phyloP scores from a whole-genome alignment of 805 yeast species.

The Ogataea pignaliae region DNA sequence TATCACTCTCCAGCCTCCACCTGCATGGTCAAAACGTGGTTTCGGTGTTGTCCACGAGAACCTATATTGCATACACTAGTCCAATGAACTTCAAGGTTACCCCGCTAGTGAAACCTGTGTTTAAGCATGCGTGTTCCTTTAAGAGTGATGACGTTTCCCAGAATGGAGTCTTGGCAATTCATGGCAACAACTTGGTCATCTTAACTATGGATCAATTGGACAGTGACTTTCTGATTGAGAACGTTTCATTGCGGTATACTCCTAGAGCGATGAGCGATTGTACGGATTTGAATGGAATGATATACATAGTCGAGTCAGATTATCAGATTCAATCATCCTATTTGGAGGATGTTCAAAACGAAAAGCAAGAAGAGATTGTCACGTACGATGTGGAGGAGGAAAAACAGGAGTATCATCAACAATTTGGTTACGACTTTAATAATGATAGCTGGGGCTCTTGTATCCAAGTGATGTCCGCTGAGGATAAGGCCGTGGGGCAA shows the following conservation, averaged over 20 bases:
- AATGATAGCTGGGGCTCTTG: constrained; percentile 46
- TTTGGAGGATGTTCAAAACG: constrained; percentile 7
- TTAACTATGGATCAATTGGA: constrained; percentile 44
- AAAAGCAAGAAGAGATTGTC: constrained; percentile 18
- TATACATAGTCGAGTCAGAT: constrained; percentile 46
- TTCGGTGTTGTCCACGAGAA: constrained; percentile 47
- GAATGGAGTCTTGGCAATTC: constrained; percentile 62
- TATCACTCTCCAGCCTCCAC: constrained; percentile 40
- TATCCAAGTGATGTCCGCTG: constrained; percentile 42
- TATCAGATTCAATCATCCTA: constrained; percentile 32
- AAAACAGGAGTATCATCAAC: constrained; percentile 37
- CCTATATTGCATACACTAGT: constrained; percentile 50
- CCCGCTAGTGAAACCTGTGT: constrained; percentile 41
- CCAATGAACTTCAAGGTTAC: constrained; percentile 36
- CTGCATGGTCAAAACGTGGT: constrained; percentile 32
- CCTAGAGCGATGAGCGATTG: constrained; percentile 42
- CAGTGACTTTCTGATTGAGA: constrained; percentile 32
- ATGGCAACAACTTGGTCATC: constrained; percentile 48
- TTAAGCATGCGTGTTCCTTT: constrained; percentile 48
- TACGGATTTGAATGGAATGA: constrained; percentile 19
- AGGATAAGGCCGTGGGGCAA: constrained; percentile 32
- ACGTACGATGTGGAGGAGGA: constrained; percentile 22
- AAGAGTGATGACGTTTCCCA: constrained; percentile 55
- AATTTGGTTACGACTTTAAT: constrained; percentile 37
- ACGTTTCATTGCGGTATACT: constrained; percentile 42